Base-by-base conservation (phyloP, 83 land plant species). In the Thuja plicata region DNA sequence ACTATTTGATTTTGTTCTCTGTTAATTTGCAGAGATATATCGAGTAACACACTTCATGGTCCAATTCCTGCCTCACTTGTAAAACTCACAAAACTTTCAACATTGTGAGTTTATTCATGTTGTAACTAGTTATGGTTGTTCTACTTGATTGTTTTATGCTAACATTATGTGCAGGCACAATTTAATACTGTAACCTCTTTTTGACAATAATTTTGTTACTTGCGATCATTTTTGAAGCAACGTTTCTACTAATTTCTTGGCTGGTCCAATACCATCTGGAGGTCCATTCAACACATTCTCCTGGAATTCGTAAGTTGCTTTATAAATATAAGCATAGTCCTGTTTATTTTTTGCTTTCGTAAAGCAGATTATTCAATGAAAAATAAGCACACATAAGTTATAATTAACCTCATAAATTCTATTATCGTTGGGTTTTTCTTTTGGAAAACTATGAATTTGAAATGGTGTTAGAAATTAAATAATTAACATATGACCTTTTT, bases 31-130 rank as follows among this genome's bases (percentile, higher is more conserved):
- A 95, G 96, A 85, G 96, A 95, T 87, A 70, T 95, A 37, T 95
- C 96, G 2, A 94, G 96, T 91, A 95, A 95, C 82, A 87, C 93
- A 46, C 92, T 95, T 19, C 89, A 93, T 91, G 96, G 94, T 78
- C 62, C 88, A 52, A 94, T 95, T 83, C 96, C 96, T 50, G n/a
- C 88, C 62, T 91, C 95, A 13, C 91, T 95, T 89, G 91, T 87
- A 45, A 92, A 91, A 40, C 91, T 95, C n/a, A 84, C 86, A 73
- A 94, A 92, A 89, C 93, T 95, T 11, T 48, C 60, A 71, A 88
- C 88, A 40, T 88, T 94, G 96, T 95, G 70, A 91, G 96, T 93
- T 6, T 34, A 52, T 87, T 52, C 5, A 85, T 34, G 1, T 35
- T 86, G 71, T 19, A 86, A 4, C 55, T 52, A 85, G 70, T 30